Base-by-base conservation (phyloP, 768 basidiomycete species). In the Kwoniella bestiolae region DNA sequence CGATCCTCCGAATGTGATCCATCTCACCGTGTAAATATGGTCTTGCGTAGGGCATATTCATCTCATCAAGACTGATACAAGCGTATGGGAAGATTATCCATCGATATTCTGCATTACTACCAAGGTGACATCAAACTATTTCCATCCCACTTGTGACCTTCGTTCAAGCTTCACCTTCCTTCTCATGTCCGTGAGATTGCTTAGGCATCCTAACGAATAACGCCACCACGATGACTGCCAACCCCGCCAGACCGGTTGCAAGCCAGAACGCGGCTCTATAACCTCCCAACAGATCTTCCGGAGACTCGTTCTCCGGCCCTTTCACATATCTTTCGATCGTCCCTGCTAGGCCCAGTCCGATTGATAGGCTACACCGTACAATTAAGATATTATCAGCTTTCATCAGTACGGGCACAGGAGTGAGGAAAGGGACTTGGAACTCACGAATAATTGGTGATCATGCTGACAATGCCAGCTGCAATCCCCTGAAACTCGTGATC, bases 391-490 rank as follows among this genome's bases (percentile, higher is more conserved):
- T 21, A 26, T 51, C 50, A 51, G 50, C 3, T 56, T 26, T n/a
- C 28, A 14, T 21, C 14, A 8, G 28, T 6, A 35, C 5, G 9
- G 35, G 12, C 29, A 16, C 12, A n/a, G 2, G 12, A 3, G 41
- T 31, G 12, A 38, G 93, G 94, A 57, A 83, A 88, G 67, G 91
- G 88, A 91, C 55, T 84, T 60, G 38, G 8, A 14, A 67, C 67
- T 47, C 28, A 69, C 65, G 69, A 60, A 45, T 69, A 69, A 31
- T 65, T 65, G 26, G 64, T 65, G 46, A 69, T 62, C 68, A 69
- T 69, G n/a, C 47, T 57, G 45, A 69, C 68, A 2, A 69, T 61
- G 3, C 68, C 68, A 5, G 66, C 69, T 11, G 69, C 69, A 21
- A 67, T 67, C 2, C 69, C 69, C 34, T 70, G 69, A 47, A 60